phyloP scores from a whole-genome alignment of 1,284 basidiomycete genomes.

The Ustilago lituana region DNA sequence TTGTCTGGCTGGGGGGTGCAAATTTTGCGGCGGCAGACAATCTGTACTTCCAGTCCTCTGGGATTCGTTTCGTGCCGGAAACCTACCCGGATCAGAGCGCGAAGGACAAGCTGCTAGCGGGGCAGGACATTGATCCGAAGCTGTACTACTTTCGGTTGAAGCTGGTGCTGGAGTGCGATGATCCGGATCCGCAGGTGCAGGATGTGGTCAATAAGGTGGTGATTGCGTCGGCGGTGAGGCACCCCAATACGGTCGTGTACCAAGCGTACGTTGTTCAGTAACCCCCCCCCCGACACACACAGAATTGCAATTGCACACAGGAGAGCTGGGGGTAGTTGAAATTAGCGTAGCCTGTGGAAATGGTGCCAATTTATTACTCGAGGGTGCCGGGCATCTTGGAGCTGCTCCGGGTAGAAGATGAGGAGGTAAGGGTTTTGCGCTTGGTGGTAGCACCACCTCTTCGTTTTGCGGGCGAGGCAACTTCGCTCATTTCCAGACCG shows the following conservation, averaged over 20 bases:
- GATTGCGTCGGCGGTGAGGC: constrained; percentile 29
- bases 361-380: too few relatives aligned
- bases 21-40: constrained; percentile 15
- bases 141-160: constrained; percentile 36
- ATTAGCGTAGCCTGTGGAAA: too few relatives aligned
- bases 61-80: constrained; percentile 20
- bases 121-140: constrained; percentile 24
- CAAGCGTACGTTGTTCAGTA: constrained; percentile 40
- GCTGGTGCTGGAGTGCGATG: constrained; percentile 28
- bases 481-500: constrained; percentile 9
- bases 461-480: constrained; percentile 18
- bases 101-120: constrained; percentile 9
- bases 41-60: constrained; percentile 32
- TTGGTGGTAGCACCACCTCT: constrained; percentile 2
- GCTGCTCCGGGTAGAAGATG: background rate
- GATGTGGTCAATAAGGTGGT: constrained; percentile 39
- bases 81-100: constrained; percentile 22
- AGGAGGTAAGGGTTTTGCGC: background rate
- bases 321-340: too few relatives aligned
- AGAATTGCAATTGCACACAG: too few relatives aligned
- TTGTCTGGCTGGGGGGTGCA: too few relatives aligned
- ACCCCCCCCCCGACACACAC: too few relatives aligned
- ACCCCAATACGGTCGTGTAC: constrained; percentile 24
- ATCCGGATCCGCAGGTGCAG: constrained; percentile 28
- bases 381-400: constrained; percentile 39